These are phyloP conservation scores for Aureobasidium leucospermi DNA, from an alignment of 2,329 filamentous ascomycete species.

Conservation along the genomic window DNA sequence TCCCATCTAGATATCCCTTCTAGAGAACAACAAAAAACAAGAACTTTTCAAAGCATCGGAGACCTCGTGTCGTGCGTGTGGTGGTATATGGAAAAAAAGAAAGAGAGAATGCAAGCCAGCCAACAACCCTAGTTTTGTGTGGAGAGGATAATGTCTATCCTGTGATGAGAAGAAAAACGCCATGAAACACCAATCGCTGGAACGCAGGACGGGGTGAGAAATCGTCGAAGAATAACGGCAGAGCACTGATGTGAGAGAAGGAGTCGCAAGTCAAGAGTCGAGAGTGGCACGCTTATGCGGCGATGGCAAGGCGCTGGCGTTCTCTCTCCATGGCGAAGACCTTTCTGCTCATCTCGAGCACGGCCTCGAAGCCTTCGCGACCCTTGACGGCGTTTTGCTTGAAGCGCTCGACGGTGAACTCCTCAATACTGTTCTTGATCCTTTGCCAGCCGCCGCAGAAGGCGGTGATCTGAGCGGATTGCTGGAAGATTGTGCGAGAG, in stretches of 20 bases:
- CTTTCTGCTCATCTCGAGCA: conserved; percentile 84
- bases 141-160: background rate
- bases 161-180: background rate
- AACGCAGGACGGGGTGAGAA: conserved; percentile 4
- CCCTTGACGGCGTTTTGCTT: conserved; percentile 86
- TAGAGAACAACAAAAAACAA: background rate
- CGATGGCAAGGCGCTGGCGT: conserved; percentile 31
- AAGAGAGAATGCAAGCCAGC: background rate
- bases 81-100: background rate
- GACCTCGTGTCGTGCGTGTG: conserved; percentile 6
- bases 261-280: background rate
- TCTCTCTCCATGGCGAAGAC: conserved; percentile 87
- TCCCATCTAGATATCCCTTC: conserved; percentile 1
- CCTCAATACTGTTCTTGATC: conserved; percentile 93
- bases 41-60: background rate
- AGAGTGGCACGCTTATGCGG: background rate
- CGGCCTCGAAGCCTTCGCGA: conserved; percentile 88
- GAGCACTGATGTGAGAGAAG: background rate
- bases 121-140: background rate
- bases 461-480: conserved; percentile 88
- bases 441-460: conserved; percentile 95
- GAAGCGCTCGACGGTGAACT: conserved; percentile 81
- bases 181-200: conserved; percentile 10
- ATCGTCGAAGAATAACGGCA: background rate
- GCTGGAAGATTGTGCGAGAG: conserved; percentile 69